Conservation (phyloP, 2,329 filamentous ascomycete genomes). For the Orbilia brochopaga region DNA sequence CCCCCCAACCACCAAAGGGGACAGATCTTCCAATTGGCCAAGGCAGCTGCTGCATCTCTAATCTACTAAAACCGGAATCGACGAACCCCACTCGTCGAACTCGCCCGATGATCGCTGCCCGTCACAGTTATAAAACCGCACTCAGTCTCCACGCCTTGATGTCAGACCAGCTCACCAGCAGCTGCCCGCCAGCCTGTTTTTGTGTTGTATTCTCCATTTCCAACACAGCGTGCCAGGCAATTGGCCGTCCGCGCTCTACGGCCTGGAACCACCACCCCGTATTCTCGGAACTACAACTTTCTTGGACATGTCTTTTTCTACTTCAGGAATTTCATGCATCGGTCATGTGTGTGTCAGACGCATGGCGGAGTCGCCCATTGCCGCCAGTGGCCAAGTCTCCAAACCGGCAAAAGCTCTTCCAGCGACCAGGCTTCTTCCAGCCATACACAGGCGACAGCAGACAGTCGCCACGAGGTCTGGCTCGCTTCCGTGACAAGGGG, state of each 20-base stretch:
- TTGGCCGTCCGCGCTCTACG: neutral
- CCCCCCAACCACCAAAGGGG: neutral
- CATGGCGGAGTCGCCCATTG: neutral
- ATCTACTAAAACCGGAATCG: neutral
- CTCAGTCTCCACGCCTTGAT: slow-evolving; percentile 8
- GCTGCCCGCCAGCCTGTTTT: slow-evolving; percentile 15
- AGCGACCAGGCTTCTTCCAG: slow-evolving; percentile 10
- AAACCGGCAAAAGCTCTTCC: neutral
- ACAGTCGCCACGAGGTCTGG: slow-evolving; percentile 18
- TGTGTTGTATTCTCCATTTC: slow-evolving; percentile 51
- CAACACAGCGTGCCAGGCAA: slow-evolving; percentile 33
- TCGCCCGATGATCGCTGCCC: slow-evolving; percentile 30
- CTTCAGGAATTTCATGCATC: neutral
- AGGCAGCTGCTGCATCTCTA: slow-evolving; percentile 3
- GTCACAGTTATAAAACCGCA: slow-evolving; percentile 11
- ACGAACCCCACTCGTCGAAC: neutral
- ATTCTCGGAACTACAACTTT: neutral
- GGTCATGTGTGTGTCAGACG: neutral
- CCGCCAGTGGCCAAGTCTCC: neutral
- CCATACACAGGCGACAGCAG: slow-evolving; percentile 36
- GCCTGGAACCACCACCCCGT: too few relatives aligned
- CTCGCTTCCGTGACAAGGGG: neutral
- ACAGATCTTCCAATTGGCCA: slow-evolving; percentile 16
- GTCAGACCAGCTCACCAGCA: slow-evolving; percentile 8
- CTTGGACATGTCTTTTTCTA: neutral